phyloP scores from a whole-genome alignment of 192 early-diverging fungal species.

The Geosiphon pyriformis region DNA sequence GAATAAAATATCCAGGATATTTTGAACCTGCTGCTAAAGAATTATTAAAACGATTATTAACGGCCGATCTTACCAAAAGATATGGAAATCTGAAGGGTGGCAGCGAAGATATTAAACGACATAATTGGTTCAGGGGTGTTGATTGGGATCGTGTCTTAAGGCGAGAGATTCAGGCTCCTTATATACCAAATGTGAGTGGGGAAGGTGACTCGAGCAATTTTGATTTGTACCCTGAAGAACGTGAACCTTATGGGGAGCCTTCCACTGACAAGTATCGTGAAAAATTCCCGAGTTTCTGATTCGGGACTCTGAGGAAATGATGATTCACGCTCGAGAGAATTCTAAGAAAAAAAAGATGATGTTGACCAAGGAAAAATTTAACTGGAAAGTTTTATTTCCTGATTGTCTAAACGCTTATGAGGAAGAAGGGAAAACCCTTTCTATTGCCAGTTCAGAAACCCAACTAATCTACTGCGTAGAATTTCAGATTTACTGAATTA shows the following conservation, averaged over 20 bases:
- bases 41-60: slow-evolving; percentile 72
- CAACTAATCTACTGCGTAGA: too few species aligned
- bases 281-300: not conserved
- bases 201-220: slow-evolving; percentile 86
- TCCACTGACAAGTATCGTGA: slow-evolving; percentile 30
- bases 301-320: too few species aligned
- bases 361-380: too few species aligned
- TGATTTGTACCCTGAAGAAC: slow-evolving; percentile 49
- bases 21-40: slow-evolving; percentile 81
- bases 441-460: too few species aligned
- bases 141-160: slow-evolving; percentile 78
- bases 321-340: too few species aligned
- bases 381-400: too few species aligned
- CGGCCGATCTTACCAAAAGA: slow-evolving; percentile 74
- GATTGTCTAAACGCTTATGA: too few species aligned
- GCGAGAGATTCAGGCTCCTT: slow-evolving; percentile 76
- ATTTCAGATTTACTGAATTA: too few species aligned
- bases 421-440: too few species aligned
- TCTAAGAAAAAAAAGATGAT: too few species aligned
- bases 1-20: slow-evolving; percentile 73
- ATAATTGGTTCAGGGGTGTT: slow-evolving; percentile 90
- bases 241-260: slow-evolving; percentile 42
- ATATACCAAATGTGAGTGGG: slow-evolving; percentile 71
- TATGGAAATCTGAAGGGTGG: slow-evolving; percentile 82
- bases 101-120: slow-evolving; percentile 84